Conservation (phyloP, 129 eudicot species). For the Sambucus nigra region DNA sequence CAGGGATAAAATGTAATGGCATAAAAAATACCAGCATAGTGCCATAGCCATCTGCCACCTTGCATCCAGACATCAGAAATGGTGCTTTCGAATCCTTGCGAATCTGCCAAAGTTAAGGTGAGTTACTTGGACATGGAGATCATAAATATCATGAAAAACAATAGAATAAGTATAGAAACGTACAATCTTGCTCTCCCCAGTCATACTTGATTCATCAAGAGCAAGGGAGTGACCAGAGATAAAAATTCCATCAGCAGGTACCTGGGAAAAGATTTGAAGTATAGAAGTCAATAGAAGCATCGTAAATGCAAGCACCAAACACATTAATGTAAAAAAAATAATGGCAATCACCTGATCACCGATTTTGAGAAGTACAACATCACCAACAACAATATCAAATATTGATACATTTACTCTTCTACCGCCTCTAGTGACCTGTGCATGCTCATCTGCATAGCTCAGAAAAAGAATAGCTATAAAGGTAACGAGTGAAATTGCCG, state of each 20-base stretch:
- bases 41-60: conserved; percentile 98
- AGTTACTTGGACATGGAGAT: not conserved
- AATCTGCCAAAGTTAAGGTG: conserved; percentile 32
- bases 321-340: not conserved
- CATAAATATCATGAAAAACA: not conserved
- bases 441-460: not conserved
- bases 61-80: conserved; percentile 94
- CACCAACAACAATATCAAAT: conserved; percentile 95
- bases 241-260: conserved; percentile 87
- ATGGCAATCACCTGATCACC: conserved; percentile 72
- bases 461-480: not conserved
- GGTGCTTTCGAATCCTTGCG: conserved; percentile 69
- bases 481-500: not conserved
- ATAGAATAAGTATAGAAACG: conserved; percentile 12
- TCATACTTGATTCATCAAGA: conserved; percentile 96
- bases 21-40: conserved; percentile 69
- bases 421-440: conserved; percentile 80
- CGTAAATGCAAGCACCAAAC: not conserved
- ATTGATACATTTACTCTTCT: conserved; percentile 64
- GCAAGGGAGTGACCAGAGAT: conserved; percentile 87
- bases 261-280: conserved; percentile 26
- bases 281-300: conserved; percentile 9
- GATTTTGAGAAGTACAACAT: conserved; percentile 81
- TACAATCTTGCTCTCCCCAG: conserved; percentile 96
- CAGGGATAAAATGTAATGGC: not conserved